Evolutionary conservation across 2,329 filamentous ascomycete genomes (phyloP).

Genomic region (Zymoseptoria passerinii): DNA sequence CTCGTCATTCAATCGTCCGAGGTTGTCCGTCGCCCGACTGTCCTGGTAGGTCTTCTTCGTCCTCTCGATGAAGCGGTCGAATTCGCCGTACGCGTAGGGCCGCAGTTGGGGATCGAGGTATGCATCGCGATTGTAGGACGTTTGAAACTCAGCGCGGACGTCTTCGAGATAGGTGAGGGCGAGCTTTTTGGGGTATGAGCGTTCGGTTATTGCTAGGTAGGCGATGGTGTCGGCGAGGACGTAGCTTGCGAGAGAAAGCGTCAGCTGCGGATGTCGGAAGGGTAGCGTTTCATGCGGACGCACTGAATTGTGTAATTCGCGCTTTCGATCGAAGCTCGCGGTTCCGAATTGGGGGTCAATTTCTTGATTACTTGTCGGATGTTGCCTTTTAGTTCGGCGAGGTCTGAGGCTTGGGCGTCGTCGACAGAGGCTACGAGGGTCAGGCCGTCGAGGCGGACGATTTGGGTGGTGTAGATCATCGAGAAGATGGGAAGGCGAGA

Average conservation of each 20-base stretch:
- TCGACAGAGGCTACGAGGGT: conserved; percentile 93
- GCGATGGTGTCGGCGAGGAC: conserved; percentile 73
- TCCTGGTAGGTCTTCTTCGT: conserved; percentile 94
- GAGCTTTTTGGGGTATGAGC: conserved; percentile 91
- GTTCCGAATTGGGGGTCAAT: conserved; percentile 78
- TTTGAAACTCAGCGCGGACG: conserved; percentile 81
- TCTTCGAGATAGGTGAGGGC: conserved; percentile 97
- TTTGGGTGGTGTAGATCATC: conserved; percentile 61
- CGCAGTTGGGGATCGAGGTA: conserved; percentile 67
- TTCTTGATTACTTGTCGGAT: conserved; percentile 84
- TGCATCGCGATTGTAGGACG: conserved; percentile 66
- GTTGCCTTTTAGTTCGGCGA: conserved; percentile 82
- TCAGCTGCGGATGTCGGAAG: conserved; percentile 15
- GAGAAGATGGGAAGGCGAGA: background rate
- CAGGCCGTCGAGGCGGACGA: conserved; percentile 86
- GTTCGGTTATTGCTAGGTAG: conserved; percentile 90
- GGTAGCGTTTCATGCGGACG: conserved; percentile 24
- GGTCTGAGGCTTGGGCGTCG: conserved; percentile 69
- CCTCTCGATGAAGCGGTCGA: conserved; percentile 91
- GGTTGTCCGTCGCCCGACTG: conserved; percentile 78
- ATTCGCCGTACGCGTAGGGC: conserved; percentile 95
- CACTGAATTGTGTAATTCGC: conserved; percentile 80
- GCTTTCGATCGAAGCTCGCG: conserved; percentile 86
- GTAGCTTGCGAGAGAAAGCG: conserved; percentile 51
- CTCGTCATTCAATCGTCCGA: conserved; percentile 94